These are phyloP conservation scores for Suillus decipiens DNA, from an alignment of 768 basidiomycete genomes.

Conservation along the genomic window DNA sequence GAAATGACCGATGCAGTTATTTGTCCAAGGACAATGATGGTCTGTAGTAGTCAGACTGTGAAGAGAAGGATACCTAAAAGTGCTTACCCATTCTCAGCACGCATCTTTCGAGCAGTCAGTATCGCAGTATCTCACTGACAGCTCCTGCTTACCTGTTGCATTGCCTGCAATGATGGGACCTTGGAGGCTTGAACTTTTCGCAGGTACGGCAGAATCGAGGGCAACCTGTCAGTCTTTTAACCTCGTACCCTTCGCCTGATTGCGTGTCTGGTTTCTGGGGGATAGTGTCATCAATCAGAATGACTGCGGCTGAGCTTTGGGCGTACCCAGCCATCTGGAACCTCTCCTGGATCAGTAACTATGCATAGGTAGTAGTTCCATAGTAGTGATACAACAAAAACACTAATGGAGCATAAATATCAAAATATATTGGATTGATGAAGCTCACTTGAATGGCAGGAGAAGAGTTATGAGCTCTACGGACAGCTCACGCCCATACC, in stretches of 20 bases:
- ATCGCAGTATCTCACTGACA: background rate
- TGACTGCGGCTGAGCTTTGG: background rate
- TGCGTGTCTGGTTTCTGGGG: slow-evolving; percentile 73
- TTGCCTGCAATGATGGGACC: slow-evolving; percentile 90
- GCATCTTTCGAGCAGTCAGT: slow-evolving; percentile 47
- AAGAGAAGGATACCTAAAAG: slow-evolving; percentile 3
- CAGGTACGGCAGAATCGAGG: slow-evolving; percentile 90
- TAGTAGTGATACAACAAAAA: slow-evolving; percentile 72
- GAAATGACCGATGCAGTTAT: slow-evolving; percentile 91
- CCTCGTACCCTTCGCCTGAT: slow-evolving; percentile 74
- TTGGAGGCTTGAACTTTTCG: slow-evolving; percentile 79
- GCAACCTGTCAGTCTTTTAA: slow-evolving; percentile 82
- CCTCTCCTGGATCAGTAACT: slow-evolving; percentile 78
- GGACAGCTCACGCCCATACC: slow-evolving; percentile 79
- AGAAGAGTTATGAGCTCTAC: slow-evolving; percentile 77
- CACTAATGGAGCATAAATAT: slow-evolving; percentile 42
- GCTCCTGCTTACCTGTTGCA: slow-evolving; percentile 68
- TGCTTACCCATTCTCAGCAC: slow-evolving; percentile 85
- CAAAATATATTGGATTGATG: background rate
- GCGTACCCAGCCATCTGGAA: slow-evolving; percentile 78
- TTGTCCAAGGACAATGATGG: slow-evolving; percentile 92
- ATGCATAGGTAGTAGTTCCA: slow-evolving; percentile 92
- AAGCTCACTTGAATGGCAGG: slow-evolving; percentile 84
- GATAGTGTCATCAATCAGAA: slow-evolving; percentile 11
- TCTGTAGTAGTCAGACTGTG: slow-evolving; percentile 43